phyloP scores from a whole-genome alignment of 495 filamentous ascomycete genomes.

The Symbiotaphrina buchneri region DNA sequence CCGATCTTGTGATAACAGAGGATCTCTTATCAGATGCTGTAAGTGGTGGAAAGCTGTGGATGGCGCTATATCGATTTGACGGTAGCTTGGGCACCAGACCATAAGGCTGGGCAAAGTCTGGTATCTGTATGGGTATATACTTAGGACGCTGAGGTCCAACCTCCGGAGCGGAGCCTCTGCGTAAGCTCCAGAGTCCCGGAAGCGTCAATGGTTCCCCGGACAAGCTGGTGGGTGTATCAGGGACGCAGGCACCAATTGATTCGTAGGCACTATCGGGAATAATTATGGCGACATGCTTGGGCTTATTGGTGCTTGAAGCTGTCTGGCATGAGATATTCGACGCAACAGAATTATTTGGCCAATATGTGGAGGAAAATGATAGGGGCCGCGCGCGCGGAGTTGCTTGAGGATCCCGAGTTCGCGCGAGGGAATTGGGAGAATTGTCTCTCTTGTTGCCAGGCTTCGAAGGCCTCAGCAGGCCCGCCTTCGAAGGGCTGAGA shows the following conservation, averaged over 20 bases:
- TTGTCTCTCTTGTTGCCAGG: too few relatives aligned
- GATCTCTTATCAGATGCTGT: neutral
- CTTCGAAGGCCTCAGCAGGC: too few relatives aligned
- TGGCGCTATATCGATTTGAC: constrained; percentile 15
- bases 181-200: neutral
- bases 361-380: too few relatives aligned
- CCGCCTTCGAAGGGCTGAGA: too few relatives aligned
- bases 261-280: constrained; percentile 14
- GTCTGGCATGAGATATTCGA: too few relatives aligned
- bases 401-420: too few relatives aligned
- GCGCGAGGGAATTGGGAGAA: too few relatives aligned
- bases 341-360: too few relatives aligned
- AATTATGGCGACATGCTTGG: constrained; percentile 19
- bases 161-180: neutral
- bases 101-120: constrained; percentile 12
- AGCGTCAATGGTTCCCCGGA: neutral
- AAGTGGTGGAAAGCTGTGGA: constrained; percentile 17
- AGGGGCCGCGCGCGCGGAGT: too few relatives aligned
- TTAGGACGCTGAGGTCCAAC: neutral
- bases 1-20: too few relatives aligned
- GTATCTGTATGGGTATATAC: constrained; percentile 5
- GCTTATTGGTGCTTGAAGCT: too few relatives aligned
- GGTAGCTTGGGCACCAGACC: constrained; percentile 15
- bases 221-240: constrained; percentile 4
- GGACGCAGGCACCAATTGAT: neutral